Percentiles rank a stretch among this genome's conserved stretches.
Conservation (phyloP, 441 rosid genomes). For the Populus hybrid region DNA sequence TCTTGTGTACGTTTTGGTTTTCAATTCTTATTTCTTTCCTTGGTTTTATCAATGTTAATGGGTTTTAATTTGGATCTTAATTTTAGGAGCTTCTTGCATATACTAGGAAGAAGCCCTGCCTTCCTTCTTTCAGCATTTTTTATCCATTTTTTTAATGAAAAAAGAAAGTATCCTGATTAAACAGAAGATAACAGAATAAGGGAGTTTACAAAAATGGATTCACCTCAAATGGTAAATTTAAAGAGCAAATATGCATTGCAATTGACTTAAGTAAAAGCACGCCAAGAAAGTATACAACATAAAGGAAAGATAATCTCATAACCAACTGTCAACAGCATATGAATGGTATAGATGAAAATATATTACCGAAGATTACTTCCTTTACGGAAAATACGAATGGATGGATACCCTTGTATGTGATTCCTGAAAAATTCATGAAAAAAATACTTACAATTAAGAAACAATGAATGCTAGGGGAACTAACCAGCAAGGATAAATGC, state of each 20-base stretch:
- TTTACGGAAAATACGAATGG: constrained; percentile 94
- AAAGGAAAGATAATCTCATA: background rate
- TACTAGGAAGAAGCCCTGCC: too few relatives aligned
- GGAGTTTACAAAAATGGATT: background rate
- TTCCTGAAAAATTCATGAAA: constrained; percentile 47
- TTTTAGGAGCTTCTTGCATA: too few relatives aligned
- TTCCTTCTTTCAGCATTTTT: background rate
- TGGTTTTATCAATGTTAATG: too few relatives aligned
- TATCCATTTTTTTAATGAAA: background rate
- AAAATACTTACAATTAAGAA: background rate
- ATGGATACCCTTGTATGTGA: constrained; percentile 98
- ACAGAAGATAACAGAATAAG: background rate
- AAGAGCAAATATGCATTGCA: background rate
- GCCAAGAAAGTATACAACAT: background rate
- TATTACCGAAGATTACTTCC: constrained; percentile 85
- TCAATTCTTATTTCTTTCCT: too few relatives aligned
- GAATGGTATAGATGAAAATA: background rate
- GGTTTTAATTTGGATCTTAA: too few relatives aligned
- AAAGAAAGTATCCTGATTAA: background rate
- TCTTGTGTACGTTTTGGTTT: too few relatives aligned
- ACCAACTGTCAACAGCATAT: constrained; percentile 1
- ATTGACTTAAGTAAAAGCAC: background rate
- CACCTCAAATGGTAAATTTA: background rate
- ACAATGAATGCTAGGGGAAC: background rate
- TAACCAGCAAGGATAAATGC: background rate